A percentile compares a stretch with the other conserved stretches of the same genome.
Conservation (phyloP, 1,139 yeast genomes). For the Entelexis paramagnoliae region DNA sequence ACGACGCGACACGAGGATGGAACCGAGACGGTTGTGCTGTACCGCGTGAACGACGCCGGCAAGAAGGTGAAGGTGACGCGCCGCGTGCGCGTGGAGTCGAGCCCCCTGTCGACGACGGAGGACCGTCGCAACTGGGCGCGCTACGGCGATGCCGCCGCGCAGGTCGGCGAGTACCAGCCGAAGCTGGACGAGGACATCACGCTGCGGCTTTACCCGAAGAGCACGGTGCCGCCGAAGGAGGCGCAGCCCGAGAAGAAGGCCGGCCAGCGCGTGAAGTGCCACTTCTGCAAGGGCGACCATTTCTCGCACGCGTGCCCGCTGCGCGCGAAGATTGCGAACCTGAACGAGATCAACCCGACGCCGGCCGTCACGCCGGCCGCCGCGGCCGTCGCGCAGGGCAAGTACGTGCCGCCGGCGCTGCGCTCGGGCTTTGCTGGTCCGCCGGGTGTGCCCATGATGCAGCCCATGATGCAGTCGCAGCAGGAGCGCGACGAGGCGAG, state of each 20-base stretch:
- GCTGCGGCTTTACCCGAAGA: conserved; percentile 28
- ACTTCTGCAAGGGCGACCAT: conserved; percentile 91
- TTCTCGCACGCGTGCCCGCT: conserved; percentile 93
- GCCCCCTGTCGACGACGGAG: conserved; percentile 64
- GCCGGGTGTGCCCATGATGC: conserved; percentile 23
- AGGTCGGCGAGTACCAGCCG: conserved; percentile 67
- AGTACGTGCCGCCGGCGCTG: conserved; percentile 17
- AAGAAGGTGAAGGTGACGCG: conserved; percentile 83
- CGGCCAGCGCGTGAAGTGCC: conserved; percentile 48
- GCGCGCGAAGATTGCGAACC: conserved; percentile 65
- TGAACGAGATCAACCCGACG: conserved; percentile 25
- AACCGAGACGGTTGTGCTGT: conserved; percentile 72
- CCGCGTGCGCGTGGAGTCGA: conserved; percentile 63
- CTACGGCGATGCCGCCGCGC: conserved; percentile 71
- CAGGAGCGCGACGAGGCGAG: conserved; percentile 71
- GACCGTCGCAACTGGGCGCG: conserved; percentile 42
- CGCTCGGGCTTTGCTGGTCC: conserved; percentile 24
- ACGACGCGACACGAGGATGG: conserved; percentile 39
- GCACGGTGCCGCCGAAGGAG: conserved; percentile 28
- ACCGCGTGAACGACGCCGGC: conserved; percentile 57
- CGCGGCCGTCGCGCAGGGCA: conserved; percentile 17
- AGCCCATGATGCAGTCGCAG: conserved; percentile 28
- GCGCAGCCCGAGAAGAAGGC: conserved; percentile 44
- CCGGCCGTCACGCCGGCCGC: conserved; percentile 21
- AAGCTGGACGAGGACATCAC: conserved; percentile 63